Evolutionary conservation across 2,329 filamentous ascomycete species (phyloP).

Genomic region (Pseudocercospora vitis): DNA sequence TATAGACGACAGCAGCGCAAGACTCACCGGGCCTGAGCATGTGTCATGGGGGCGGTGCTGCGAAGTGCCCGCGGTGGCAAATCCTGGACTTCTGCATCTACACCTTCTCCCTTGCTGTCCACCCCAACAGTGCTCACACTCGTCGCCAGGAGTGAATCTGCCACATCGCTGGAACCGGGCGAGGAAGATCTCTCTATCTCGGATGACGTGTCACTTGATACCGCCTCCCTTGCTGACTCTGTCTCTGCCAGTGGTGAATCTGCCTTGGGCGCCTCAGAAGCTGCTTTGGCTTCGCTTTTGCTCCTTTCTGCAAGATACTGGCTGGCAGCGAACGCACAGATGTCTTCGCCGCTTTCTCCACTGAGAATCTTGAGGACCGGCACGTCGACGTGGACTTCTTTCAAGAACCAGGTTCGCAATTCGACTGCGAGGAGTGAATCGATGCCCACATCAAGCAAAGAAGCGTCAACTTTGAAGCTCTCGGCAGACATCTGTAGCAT

Average conservation of each 20-base stretch:
- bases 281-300: constrained; percentile 5
- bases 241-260: constrained; percentile 2
- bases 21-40: constrained; percentile 27
- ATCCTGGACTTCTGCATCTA: constrained; percentile 7
- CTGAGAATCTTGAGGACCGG: constrained; percentile 47
- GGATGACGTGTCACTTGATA: constrained; percentile 4
- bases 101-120: constrained; percentile 5
- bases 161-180: constrained; percentile 11
- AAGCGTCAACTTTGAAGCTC: constrained; percentile 15
- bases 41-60: constrained; percentile 21
- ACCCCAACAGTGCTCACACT: constrained; percentile 16
- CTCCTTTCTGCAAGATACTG: constrained; percentile 21
- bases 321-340: constrained; percentile 20
- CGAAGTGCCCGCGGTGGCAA: constrained; percentile 1
- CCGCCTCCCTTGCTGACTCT: background rate
- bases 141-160: constrained; percentile 12
- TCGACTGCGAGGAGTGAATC: constrained; percentile 45
- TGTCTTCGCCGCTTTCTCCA: constrained; percentile 17
- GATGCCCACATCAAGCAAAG: constrained; percentile 38
- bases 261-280: too few species aligned
- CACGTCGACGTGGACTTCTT: constrained; percentile 47
- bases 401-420: constrained; percentile 52
- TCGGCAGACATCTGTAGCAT: constrained; percentile 23
- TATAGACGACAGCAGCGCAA: constrained; percentile 16
- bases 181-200: background rate